Evolutionary conservation across 83 land plant species (phyloP).

Genomic region (Thuja plicata): DNA sequence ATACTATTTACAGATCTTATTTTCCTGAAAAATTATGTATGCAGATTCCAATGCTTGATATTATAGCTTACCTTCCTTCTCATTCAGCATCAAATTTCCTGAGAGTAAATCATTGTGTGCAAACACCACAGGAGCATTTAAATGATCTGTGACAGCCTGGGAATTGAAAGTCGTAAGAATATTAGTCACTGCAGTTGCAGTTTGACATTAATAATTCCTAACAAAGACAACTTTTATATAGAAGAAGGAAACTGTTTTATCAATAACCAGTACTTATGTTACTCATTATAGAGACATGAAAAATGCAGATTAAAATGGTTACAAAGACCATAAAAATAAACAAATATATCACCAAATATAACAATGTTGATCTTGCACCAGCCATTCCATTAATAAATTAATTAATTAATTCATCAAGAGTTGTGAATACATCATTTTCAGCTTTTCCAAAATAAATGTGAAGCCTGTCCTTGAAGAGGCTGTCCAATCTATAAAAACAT

Average conservation of each 20-base stretch:
- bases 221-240: not conserved
- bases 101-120: slow-evolving; percentile 93
- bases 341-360: not conserved
- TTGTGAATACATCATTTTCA: not conserved
- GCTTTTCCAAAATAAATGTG: not conserved
- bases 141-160: slow-evolving; percentile 70
- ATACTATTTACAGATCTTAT: not conserved
- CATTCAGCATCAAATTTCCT: slow-evolving; percentile 91
- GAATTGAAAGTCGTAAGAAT: slow-evolving; percentile 11
- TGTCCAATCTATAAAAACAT: not conserved
- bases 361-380: not conserved
- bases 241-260: not conserved
- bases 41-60: not conserved
- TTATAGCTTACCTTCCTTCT: slow-evolving; percentile 50
- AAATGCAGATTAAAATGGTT: not conserved
- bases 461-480: not conserved
- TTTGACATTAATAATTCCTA: not conserved
- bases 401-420: not conserved
- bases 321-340: not conserved
- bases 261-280: not conserved
- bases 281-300: not conserved
- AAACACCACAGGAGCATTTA: slow-evolving; percentile 88
- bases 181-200: not conserved
- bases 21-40: not conserved
- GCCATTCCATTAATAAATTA: not conserved